A percentile compares a stretch with the other conserved stretches of the same genome.
phyloP scores from a whole-genome alignment of 768 basidiomycete species.

The Mycena capillaripes region DNA sequence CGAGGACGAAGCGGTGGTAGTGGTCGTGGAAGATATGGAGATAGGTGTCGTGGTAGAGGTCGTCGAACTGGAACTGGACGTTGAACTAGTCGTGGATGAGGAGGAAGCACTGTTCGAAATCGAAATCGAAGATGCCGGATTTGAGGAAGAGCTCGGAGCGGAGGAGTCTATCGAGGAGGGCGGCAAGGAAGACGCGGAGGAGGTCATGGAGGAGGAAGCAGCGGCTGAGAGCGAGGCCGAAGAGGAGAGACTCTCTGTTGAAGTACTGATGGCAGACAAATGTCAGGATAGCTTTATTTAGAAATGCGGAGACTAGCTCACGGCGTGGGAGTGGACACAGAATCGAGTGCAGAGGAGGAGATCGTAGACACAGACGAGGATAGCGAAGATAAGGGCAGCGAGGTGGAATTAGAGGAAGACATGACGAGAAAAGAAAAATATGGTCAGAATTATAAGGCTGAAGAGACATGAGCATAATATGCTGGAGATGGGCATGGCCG shows the following conservation, averaged over 20 bases:
- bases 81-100: conserved; percentile 31
- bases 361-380: neutral
- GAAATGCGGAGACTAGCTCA: conserved; percentile 16
- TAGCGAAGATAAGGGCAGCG: neutral
- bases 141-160: neutral
- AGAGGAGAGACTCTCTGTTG: conserved; percentile 32
- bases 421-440: conserved; percentile 15
- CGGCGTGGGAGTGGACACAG: conserved; percentile 15
- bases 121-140: neutral
- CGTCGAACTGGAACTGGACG: neutral
- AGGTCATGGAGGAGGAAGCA: conserved; percentile 34
- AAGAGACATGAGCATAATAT: conserved; percentile 25
- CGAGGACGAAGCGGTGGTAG: neutral
- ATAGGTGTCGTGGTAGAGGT: no score
- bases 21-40: neutral
- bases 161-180: neutral
- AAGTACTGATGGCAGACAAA: conserved; percentile 23
- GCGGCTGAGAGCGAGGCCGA: conserved; percentile 36
- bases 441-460: conserved; percentile 15
- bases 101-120: neutral
- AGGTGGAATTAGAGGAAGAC: conserved; percentile 15
- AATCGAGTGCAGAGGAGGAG: neutral
- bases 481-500: neutral
- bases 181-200: conserved; percentile 2
- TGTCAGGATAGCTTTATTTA: conserved; percentile 3